Evolutionary conservation across 2,329 filamentous ascomycete species (phyloP).

Genomic region (Trichoderma atroviride): DNA sequence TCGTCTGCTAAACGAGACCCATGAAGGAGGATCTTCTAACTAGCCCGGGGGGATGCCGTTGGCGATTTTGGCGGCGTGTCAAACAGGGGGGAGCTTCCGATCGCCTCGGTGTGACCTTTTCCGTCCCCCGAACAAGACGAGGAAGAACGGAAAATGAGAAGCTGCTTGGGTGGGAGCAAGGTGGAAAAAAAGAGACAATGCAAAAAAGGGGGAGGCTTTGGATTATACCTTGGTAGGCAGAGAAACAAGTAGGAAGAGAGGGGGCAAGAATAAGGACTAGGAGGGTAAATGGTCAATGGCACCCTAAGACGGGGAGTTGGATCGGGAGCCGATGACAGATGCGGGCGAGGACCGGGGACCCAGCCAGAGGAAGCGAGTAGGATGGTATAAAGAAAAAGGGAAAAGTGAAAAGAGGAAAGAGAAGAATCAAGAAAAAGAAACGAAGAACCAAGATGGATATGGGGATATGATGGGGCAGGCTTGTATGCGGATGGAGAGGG

Average conservation of each 20-base stretch:
- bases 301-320: background rate
- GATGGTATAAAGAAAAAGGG: background rate
- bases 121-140: background rate
- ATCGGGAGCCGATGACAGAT: background rate
- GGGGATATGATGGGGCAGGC: background rate
- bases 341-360: background rate
- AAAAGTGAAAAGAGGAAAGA: background rate
- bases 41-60: background rate
- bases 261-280: background rate
- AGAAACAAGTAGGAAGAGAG: background rate
- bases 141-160: background rate
- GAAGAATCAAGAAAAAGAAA: background rate
- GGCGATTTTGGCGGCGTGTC: background rate
- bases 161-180: background rate
- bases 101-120: background rate
- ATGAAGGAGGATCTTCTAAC: background rate
- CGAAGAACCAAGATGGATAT: background rate
- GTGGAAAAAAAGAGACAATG: background rate
- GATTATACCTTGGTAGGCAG: background rate
- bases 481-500: background rate
- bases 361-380: background rate
- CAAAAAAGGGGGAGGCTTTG: background rate
- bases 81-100: background rate
- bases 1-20: conserved; percentile 6
- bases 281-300: background rate